Evolutionary conservation across 805 yeast species (phyloP), one percentile per base, ranked within the genome.

Genomic region (Geotrichum ghanense): DNA sequence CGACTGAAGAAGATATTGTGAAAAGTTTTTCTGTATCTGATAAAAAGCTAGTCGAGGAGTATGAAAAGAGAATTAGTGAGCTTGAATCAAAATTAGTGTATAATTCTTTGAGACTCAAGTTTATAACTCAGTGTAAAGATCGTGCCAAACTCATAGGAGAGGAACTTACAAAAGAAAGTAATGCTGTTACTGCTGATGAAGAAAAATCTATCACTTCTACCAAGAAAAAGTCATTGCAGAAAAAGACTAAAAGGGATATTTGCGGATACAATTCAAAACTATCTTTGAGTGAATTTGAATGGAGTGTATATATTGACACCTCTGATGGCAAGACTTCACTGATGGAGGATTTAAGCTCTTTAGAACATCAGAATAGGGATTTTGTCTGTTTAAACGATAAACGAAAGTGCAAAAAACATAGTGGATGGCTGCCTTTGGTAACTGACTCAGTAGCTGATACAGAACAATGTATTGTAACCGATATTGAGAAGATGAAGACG

Each of bases 351-450:
- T 12, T 31, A 43, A 20, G 3, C 6, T 43, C 47, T 9, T 35
- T 16, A 41, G 19, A 20, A 23, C 48, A 45, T 6, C 46, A 37
- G 16, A 16, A 19, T 17, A 27, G 48, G 14, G 52, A 50, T 3
- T 41, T 45, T 3, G 23, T 53, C 3, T 55, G 58, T 41, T 22
- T 51, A 10, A 48, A 41, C 6, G 56, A 51, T 9, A 49, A 51
- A 40, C 51, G 57, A 6, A 55, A 54, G 35, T 55, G 58, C 41
- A 48, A 46, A 21, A 51, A 51, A 46, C 58, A 55, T 41, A 39
- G 41, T 7, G 50, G 48, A 17, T 55, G 58, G 58, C 48, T 39
- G 23, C 40, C 24, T 3, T 49, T 55, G 23, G 43, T 51, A 45
- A n/a, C 43, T 10, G 48, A 51, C 27, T 52, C 45, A 16, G 46